These are phyloP conservation scores for Cordyceps cateniannulata DNA, from an alignment of 2,329 filamentous ascomycete species.

Conservation along the genomic window DNA sequence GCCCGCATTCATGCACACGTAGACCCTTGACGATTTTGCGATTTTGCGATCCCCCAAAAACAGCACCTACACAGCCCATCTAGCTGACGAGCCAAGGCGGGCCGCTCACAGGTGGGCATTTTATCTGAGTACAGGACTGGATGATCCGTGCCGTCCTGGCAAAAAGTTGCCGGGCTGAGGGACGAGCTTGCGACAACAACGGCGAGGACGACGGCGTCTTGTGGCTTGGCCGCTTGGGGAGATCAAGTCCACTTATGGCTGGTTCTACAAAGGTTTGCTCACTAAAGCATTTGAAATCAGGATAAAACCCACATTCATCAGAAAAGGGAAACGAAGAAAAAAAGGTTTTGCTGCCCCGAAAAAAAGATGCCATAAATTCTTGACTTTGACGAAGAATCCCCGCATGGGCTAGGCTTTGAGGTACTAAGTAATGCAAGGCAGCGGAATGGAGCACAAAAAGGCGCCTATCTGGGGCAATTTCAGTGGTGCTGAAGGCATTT, in stretches of 20 bases:
- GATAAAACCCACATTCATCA: neutral
- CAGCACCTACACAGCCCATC: neutral
- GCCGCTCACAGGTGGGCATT: too few relatives aligned
- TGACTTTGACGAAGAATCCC: neutral
- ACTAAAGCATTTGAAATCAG: slow-evolving; percentile 11
- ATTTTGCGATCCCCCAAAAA: neutral
- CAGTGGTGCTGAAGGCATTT: neutral
- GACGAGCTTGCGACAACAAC: neutral
- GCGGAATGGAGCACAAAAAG: neutral
- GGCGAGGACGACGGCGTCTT: neutral
- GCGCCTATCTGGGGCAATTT: neutral
- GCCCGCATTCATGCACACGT: neutral
- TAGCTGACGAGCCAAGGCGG: too few relatives aligned
- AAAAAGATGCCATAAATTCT: neutral
- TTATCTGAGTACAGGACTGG: too few relatives aligned
- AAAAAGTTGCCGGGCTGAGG: slow-evolving; percentile 2
- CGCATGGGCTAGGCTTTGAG: neutral
- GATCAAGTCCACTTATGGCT: neutral
- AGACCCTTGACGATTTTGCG: neutral
- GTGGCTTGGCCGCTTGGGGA: neutral
- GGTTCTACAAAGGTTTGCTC: neutral
- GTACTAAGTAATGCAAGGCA: neutral
- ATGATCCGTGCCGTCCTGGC: neutral
- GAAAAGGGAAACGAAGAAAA: neutral
- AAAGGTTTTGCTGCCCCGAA: neutral